Conservation (phyloP, 805 yeast species). For the Hermanozyma aechmeae region DNA sequence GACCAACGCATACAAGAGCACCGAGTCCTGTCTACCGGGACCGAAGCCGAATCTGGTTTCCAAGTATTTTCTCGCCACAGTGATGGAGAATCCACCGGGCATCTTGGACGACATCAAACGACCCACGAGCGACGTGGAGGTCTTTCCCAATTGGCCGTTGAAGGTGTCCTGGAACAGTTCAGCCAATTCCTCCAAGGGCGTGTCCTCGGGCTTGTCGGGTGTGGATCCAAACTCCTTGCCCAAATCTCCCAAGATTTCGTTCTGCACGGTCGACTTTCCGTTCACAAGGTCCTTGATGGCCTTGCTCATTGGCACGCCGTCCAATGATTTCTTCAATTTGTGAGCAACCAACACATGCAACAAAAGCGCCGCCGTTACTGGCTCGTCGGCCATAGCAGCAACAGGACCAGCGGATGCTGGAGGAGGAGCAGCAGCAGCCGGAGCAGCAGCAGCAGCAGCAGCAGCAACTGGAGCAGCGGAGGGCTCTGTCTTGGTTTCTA, state of each 20-base stretch:
- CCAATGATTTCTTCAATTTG: constrained; percentile 86
- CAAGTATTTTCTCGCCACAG: constrained; percentile 86
- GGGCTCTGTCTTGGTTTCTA: constrained; percentile 95
- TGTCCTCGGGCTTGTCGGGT: constrained; percentile 98
- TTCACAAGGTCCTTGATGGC: constrained; percentile 96
- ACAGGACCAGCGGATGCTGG: constrained; percentile 74
- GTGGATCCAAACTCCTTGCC: constrained; percentile 98
- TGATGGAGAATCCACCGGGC: constrained; percentile 98
- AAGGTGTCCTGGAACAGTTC: constrained; percentile 90
- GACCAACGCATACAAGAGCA: constrained; percentile 72
- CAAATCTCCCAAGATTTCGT: constrained; percentile 96
- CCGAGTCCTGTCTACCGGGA: constrained; percentile 90
- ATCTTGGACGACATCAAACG: constrained; percentile 92
- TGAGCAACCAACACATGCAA: constrained; percentile 90
- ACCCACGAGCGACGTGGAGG: constrained; percentile 78
- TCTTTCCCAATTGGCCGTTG: constrained; percentile 86
- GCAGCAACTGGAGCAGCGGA: constrained; percentile 41
- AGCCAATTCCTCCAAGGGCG: constrained; percentile 92
- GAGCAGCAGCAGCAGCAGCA: constrained; percentile 50
- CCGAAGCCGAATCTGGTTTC: constrained; percentile 90
- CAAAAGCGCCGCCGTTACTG: constrained; percentile 74
- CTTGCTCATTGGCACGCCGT: constrained; percentile 77
- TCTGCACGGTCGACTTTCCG: constrained; percentile 98
- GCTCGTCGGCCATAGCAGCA: constrained; percentile 79
- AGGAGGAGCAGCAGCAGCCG: constrained; percentile 49